Percentiles rank a stretch among this genome's conserved stretches.
These are phyloP conservation scores for Astrocystis sublimbata DNA, from an alignment of 495 filamentous ascomycete species.

Conservation along the genomic window DNA sequence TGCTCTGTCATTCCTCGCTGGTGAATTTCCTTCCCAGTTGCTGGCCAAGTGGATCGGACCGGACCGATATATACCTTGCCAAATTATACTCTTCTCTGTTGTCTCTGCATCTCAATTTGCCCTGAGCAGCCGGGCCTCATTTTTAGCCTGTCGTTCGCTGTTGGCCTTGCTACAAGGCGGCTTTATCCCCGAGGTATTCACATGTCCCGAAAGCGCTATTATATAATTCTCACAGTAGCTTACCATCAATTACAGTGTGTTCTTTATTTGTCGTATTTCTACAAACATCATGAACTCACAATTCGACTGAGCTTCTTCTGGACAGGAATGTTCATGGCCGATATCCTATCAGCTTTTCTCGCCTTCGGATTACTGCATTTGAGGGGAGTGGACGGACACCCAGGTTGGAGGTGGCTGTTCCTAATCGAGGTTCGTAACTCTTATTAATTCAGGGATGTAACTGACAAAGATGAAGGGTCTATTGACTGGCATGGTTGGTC, in stretches of 20 bases:
- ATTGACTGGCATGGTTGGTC: slow-evolving; percentile 62
- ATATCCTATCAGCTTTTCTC: slow-evolving; percentile 67
- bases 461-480: slow-evolving; percentile 36
- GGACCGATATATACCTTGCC: slow-evolving; percentile 81
- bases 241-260: slow-evolving; percentile 31
- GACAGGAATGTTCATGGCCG: slow-evolving; percentile 65
- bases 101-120: slow-evolving; percentile 70
- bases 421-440: slow-evolving; percentile 43
- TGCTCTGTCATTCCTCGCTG: slow-evolving; percentile 64
- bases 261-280: slow-evolving; percentile 78
- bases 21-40: slow-evolving; percentile 76
- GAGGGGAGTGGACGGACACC: slow-evolving; percentile 54
- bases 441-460: background rate
- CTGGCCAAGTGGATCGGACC: slow-evolving; percentile 77
- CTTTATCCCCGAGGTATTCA: slow-evolving; percentile 53
- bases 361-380: slow-evolving; percentile 74
- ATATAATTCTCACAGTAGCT: background rate
- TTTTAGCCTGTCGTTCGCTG: slow-evolving; percentile 63
- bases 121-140: slow-evolving; percentile 60
- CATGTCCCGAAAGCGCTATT: background rate
- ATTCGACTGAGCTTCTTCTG: slow-evolving; percentile 54
- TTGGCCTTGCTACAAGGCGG: slow-evolving; percentile 77
- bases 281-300: slow-evolving; percentile 68
- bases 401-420: slow-evolving; percentile 79
- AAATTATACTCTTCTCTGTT: slow-evolving; percentile 78